A percentile compares a stretch with the other conserved stretches of the same genome.
Conservation (phyloP, 257 asterid species). For the Ilex aquifolium region DNA sequence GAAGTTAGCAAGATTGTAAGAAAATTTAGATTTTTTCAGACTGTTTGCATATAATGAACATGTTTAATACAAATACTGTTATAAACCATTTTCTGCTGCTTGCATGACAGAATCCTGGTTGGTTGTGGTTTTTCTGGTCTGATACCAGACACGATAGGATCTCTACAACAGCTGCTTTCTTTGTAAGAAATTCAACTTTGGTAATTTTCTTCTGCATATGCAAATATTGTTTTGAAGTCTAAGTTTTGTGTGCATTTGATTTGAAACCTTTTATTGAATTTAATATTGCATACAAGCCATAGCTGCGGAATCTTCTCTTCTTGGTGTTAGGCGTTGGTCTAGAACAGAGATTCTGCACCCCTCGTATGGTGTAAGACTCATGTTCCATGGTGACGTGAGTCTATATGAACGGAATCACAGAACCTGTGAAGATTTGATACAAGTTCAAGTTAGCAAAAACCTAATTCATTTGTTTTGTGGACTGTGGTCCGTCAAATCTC, state of each 20-base stretch:
- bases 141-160: conserved; percentile 70
- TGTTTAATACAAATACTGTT: not conserved
- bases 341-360: not conserved
- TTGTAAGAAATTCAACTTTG: conserved; percentile 46
- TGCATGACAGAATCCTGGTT: conserved; percentile 52
- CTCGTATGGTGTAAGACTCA: no score
- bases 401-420: no score
- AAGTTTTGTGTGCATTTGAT: no score
- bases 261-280: not conserved
- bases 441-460: no score
- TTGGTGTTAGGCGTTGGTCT: not conserved
- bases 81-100: conserved; percentile 5
- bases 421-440: no score
- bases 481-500: no score
- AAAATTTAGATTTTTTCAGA: conserved; percentile 4
- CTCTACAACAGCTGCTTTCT: conserved; percentile 42
- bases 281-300: not conserved
- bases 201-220: not conserved
- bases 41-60: not conserved
- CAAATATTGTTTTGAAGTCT: no score
- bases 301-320: not conserved
- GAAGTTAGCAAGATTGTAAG: conserved; percentile 73
- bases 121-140: conserved; percentile 79
- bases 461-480: no score
- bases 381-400: no score